phyloP scores from a whole-genome alignment of 208 protist species.

The Crithidia mellificae region DNA sequence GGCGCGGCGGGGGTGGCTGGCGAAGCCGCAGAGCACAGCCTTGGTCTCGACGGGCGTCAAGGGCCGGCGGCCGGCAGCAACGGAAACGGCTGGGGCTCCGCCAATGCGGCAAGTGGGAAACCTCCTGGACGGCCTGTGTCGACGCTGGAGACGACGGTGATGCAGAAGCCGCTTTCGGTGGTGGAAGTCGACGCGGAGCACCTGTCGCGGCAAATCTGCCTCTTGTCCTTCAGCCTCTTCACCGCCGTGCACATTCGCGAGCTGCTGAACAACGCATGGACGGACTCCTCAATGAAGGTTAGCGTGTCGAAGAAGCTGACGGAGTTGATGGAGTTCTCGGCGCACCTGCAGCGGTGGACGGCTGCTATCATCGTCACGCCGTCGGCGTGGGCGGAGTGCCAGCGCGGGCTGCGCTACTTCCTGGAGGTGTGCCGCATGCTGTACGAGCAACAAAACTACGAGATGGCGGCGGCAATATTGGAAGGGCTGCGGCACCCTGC shows the following conservation, averaged over 20 bases:
- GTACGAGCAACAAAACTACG: slow-evolving; percentile 75
- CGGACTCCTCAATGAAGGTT: slow-evolving; percentile 27
- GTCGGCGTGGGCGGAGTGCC: slow-evolving; percentile 45
- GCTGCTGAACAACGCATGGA: slow-evolving; percentile 73
- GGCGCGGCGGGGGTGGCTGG: neutral
- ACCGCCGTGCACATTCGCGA: slow-evolving; percentile 54
- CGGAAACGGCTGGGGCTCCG: neutral
- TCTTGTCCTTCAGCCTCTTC: slow-evolving; percentile 71
- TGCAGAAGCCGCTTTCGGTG: slow-evolving; percentile 18
- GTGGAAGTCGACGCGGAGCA: slow-evolving; percentile 34
- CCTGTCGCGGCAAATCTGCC: slow-evolving; percentile 52
- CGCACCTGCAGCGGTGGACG: slow-evolving; percentile 50
- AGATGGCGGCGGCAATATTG: slow-evolving; percentile 60
- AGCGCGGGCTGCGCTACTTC: slow-evolving; percentile 33
- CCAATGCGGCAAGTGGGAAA: neutral
- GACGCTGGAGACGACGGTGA: slow-evolving; percentile 15
- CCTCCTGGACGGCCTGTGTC: neutral
- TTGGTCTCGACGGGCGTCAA: neutral
- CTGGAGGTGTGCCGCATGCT: slow-evolving; percentile 57
- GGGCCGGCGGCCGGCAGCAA: neutral
- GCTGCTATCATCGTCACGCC: slow-evolving; percentile 50
- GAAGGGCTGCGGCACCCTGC: slow-evolving; percentile 56
- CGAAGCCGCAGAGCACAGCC: neutral
- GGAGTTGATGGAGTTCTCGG: slow-evolving; percentile 50
- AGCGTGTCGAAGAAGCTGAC: slow-evolving; percentile 45